Base-by-base conservation (phyloP, 108 stramenopile genomes). In the Fistulifera pelliculosa region DNA sequence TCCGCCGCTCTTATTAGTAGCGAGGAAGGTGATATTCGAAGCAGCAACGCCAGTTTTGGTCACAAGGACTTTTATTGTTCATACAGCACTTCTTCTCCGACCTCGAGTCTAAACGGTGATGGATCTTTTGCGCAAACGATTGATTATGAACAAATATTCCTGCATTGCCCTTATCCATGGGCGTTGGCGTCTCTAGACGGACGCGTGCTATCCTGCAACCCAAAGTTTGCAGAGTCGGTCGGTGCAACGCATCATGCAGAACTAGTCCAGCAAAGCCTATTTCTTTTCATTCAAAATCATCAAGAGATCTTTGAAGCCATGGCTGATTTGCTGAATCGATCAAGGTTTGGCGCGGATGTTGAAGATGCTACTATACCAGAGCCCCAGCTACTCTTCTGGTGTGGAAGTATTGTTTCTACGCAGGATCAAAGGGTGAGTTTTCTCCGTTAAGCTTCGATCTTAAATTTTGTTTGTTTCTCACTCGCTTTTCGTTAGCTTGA, bases 181-280 rank as follows among this genome's bases (percentile, higher is more conserved):
- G 87, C 81, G 0, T 61, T 93, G 41, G 76, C 85, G 11, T 81
- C 83, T 16, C 55, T 93, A 22, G 92, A 93, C 54, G 92, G 92
- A 14, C 63, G 83, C 0, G 73, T 93, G 11, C 62, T 89, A 21
- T 83, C 70, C 31, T 90, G 85, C 75, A 93, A 93, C 56, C 58
- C 63, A 1, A 76, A 79, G 55, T 87, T 89, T 54, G 67, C 75
- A 38, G 18, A 27, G 11, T 42, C 83, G 15, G 62, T 84, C 3
- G 85, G 77, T 12, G 67, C 67, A 17, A 53, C 65, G 6, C 42
- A 69, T 14, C 31, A 35, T 8, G 39, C 53, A 41, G 70, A 81
- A 6, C 56, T 73, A n/a, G 31, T 81, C 15, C 77, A 81, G 27
- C 65, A 66, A 47, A 71, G 54, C 31, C 47, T 81, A 0, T 92